A percentile compares a stretch with the other conserved stretches of the same genome.
phyloP scores from a whole-genome alignment of 1,139 yeast species.

The Yamadazyma spencermartinsiae region DNA sequence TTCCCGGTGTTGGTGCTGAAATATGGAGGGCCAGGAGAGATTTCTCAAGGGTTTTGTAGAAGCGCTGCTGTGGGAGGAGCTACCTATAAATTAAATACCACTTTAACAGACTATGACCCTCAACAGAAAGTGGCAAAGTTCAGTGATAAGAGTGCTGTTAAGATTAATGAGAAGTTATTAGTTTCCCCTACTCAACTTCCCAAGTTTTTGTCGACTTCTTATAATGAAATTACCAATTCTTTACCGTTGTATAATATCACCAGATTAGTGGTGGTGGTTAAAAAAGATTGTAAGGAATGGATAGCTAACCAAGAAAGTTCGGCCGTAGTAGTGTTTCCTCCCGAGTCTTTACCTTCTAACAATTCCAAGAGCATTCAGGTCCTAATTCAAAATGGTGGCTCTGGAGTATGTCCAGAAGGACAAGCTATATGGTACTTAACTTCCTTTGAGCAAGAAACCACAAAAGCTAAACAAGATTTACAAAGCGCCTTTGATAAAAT shows the following conservation, averaged over 20 bases:
- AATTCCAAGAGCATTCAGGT: conserved; percentile 81
- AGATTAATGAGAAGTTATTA: conserved; percentile 74
- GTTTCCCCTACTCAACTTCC: conserved; percentile 74
- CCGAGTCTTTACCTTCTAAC: conserved; percentile 66
- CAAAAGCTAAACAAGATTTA: conserved; percentile 70
- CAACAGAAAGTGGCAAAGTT: conserved; percentile 65
- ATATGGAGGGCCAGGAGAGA: conserved; percentile 95
- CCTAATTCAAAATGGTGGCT: conserved; percentile 81
- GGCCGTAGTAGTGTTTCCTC: conserved; percentile 93
- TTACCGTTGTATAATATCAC: conserved; percentile 55
- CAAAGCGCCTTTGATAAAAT: conserved; percentile 78
- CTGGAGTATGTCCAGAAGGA: conserved; percentile 87
- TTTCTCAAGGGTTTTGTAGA: conserved; percentile 95
- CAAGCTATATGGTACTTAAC: conserved; percentile 90
- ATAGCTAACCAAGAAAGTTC: conserved; percentile 80
- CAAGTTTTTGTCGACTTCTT: conserved; percentile 37
- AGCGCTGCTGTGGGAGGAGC: conserved; percentile 99
- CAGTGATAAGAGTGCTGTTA: conserved; percentile 73
- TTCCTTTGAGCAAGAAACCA: conserved; percentile 68
- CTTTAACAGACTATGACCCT: conserved; percentile 64
- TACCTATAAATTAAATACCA: conserved; percentile 79
- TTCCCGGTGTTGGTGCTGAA: conserved; percentile 92
- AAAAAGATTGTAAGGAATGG: conserved; percentile 90
- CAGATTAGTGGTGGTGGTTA: conserved; percentile 78
- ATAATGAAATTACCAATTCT: conserved; percentile 34